Percentiles rank a stretch among this genome's conserved stretches.
Evolutionary conservation across 371 early-diverging fungal genomes (phyloP).

Genomic region (Entomophthora muscae): DNA sequence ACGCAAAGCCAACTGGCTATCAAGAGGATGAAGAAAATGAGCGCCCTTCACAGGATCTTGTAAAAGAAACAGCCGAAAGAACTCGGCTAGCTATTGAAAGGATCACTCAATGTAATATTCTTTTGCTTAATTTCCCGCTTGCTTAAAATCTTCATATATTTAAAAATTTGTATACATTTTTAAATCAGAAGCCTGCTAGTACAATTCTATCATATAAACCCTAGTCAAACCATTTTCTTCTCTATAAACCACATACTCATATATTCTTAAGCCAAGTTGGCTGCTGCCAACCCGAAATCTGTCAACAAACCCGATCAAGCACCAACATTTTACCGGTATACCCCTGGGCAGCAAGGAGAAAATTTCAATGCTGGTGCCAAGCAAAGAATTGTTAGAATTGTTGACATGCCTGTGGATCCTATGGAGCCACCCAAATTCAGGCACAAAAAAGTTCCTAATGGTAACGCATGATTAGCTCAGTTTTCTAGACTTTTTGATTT

Average conservation of each 20-base stretch:
- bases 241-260: background rate
- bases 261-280: constrained; percentile 41
- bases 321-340: constrained; percentile 82
- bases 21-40: constrained; percentile 11
- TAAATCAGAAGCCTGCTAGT: too few species aligned
- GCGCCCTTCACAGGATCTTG: constrained; percentile 60
- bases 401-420: constrained; percentile 88
- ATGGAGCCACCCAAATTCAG: constrained; percentile 87
- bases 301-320: constrained; percentile 32
- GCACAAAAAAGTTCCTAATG: constrained; percentile 77
- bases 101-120: constrained; percentile 41
- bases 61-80: constrained; percentile 66
- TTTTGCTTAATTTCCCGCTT: background rate
- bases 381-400: constrained; percentile 81
- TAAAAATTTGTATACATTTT: background rate
- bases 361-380: constrained; percentile 42
- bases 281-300: constrained; percentile 47
- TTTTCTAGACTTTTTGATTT: background rate
- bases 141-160: background rate
- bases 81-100: constrained; percentile 77
- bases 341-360: constrained; percentile 52
- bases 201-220: too few species aligned
- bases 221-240: background rate
- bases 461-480: constrained; percentile 11
- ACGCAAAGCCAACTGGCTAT: constrained; percentile 2